Conservation (phyloP, 2,329 filamentous ascomycete species). For the Fusarium burgessii region DNA sequence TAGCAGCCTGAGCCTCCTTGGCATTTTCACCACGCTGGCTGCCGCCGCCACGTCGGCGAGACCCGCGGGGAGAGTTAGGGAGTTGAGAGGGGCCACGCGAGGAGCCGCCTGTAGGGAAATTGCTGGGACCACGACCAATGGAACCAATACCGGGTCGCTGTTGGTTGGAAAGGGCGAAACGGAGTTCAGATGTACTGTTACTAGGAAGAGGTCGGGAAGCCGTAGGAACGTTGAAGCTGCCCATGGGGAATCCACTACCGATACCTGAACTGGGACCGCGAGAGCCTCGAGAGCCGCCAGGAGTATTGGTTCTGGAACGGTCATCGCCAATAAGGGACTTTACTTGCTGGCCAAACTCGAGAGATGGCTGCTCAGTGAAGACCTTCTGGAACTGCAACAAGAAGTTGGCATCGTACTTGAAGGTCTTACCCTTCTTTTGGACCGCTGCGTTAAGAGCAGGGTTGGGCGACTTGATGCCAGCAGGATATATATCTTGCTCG, state of each 20-base stretch:
- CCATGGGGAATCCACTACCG: constrained; percentile 71
- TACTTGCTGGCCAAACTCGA: constrained; percentile 93
- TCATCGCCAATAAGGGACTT: constrained; percentile 84
- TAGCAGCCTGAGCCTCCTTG: constrained; percentile 78
- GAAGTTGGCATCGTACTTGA: constrained; percentile 96
- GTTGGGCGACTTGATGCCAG: constrained; percentile 88
- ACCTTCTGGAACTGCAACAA: constrained; percentile 95
- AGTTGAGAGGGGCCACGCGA: constrained; percentile 46
- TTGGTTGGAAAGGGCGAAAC: constrained; percentile 73
- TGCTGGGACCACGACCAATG: constrained; percentile 59
- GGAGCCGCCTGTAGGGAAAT: constrained; percentile 76
- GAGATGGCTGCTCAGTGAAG: constrained; percentile 95
- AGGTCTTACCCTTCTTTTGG: constrained; percentile 81
- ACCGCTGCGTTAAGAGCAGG: constrained; percentile 87
- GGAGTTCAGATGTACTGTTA: constrained; percentile 81
- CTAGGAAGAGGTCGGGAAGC: constrained; percentile 72
- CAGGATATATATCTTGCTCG: constrained; percentile 83
- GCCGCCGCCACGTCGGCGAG: constrained; percentile 50
- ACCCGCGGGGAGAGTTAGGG: constrained; percentile 70
- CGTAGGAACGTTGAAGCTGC: constrained; percentile 69
- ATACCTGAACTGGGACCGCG: constrained; percentile 17
- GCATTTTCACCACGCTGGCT: constrained; percentile 71
- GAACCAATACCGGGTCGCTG: constrained; percentile 48
- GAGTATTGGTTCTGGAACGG: constrained; percentile 57
- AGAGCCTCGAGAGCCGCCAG: constrained; percentile 32